phyloP scores from a whole-genome alignment of 1,284 basidiomycete genomes.

The Rhodotorula sp. region DNA sequence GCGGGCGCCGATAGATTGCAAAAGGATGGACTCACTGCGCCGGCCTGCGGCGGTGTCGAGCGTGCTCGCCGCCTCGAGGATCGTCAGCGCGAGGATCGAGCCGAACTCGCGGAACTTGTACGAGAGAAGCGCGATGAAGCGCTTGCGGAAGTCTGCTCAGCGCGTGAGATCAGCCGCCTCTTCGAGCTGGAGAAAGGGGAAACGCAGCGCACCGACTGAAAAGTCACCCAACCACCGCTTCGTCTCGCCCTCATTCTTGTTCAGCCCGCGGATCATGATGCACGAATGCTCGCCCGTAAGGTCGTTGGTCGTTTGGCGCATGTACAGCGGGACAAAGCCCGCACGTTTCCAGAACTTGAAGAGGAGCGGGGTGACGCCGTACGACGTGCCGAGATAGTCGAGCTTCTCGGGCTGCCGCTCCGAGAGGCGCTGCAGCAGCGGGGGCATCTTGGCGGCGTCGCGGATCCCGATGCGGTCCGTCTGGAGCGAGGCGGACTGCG shows the following conservation, averaged over 20 bases:
- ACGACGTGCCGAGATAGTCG: conserved; percentile 96
- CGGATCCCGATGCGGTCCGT: conserved; percentile 76
- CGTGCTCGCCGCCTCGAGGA: conserved; percentile 78
- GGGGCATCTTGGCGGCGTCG: conserved; percentile 79
- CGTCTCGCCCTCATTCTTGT: conserved; percentile 58
- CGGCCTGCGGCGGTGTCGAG: conserved; percentile 51
- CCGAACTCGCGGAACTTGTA: conserved; percentile 95
- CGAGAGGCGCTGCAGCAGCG: conserved; percentile 84
- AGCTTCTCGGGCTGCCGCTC: conserved; percentile 87
- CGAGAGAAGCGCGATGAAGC: conserved; percentile 85
- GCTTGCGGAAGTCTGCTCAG: conserved; percentile 77
- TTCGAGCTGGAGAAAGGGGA: background rate
- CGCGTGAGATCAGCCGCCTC: background rate
- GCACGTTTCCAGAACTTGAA: conserved; percentile 96
- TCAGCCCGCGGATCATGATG: conserved; percentile 82
- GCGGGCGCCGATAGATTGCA: background rate
- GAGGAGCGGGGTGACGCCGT: conserved; percentile 85
- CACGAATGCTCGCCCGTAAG: conserved; percentile 96
- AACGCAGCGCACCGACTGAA: conserved; percentile 66
- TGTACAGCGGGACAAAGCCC: conserved; percentile 86
- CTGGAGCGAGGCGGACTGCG: conserved; percentile 52
- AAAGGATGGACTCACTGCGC: conserved; percentile 12
- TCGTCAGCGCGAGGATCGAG: conserved; percentile 78
- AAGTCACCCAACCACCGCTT: conserved; percentile 81
- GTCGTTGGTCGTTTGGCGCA: conserved; percentile 91